A percentile compares a stretch with the other conserved stretches of the same genome.
Evolutionary conservation across 176 grass and related monocot species (phyloP).

Genomic region (Rhynchospora pubera): DNA sequence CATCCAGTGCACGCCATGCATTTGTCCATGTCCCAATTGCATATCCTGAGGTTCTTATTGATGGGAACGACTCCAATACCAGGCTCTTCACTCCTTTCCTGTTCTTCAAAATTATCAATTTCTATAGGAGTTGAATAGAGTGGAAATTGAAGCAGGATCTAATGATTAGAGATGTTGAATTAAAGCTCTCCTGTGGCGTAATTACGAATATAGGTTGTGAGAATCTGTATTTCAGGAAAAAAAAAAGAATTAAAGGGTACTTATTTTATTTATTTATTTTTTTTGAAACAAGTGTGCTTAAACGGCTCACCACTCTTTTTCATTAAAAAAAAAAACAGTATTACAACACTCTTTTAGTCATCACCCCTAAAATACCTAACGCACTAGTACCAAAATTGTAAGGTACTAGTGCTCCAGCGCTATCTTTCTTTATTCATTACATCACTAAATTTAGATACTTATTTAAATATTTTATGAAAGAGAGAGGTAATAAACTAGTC

Average conservation of each 20-base stretch:
- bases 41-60: conserved; percentile 54
- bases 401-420: too few species aligned
- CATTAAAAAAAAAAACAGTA: too few species aligned
- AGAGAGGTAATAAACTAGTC: background rate
- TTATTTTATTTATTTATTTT: too few species aligned
- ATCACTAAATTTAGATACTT: too few species aligned
- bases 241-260: background rate
- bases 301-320: too few species aligned
- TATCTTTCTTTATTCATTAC: too few species aligned
- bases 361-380: too few species aligned
- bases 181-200: background rate
- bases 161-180: background rate
- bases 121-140: background rate
- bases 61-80: conserved; percentile 65
- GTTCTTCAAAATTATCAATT: background rate
- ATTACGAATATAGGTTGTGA: background rate
- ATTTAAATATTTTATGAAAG: background rate
- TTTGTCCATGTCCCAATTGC: conserved; percentile 46
- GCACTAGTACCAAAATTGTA: too few species aligned
- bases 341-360: too few species aligned
- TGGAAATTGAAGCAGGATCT: background rate
- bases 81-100: conserved; percentile 60
- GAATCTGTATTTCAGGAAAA: background rate
- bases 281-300: too few species aligned
- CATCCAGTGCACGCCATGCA: conserved; percentile 56